phyloP scores from a whole-genome alignment of 2,329 filamentous ascomycete genomes.

The Fusarium stilboides region DNA sequence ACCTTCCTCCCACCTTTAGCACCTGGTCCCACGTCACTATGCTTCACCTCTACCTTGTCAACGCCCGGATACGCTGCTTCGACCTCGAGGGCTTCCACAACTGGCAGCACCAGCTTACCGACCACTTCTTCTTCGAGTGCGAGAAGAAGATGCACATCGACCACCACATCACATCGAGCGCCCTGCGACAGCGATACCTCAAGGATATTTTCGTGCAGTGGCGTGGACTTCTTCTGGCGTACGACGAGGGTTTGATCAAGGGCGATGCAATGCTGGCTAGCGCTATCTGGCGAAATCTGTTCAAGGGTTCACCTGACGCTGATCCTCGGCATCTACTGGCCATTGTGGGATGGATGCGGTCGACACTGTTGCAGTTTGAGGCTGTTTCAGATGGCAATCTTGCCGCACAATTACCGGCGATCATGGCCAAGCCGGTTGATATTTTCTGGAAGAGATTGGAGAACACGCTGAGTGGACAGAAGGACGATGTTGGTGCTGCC shows the following conservation, averaged over 20 bases:
- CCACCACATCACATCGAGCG: slow-evolving; percentile 77
- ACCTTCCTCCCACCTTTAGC: slow-evolving; percentile 88
- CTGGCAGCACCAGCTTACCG: slow-evolving; percentile 92
- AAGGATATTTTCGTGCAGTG: slow-evolving; percentile 96
- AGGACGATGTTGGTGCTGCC: slow-evolving; percentile 40
- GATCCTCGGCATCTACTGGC: slow-evolving; percentile 67
- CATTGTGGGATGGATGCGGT: slow-evolving; percentile 71
- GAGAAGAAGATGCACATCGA: slow-evolving; percentile 86
- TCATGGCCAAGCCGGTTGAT: slow-evolving; percentile 56
- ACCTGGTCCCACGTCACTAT: slow-evolving; percentile 97
- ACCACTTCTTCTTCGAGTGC: slow-evolving; percentile 94
- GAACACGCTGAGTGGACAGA: slow-evolving; percentile 56
- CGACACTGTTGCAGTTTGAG: slow-evolving; percentile 64
- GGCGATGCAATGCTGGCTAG: slow-evolving; percentile 83
- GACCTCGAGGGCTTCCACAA: slow-evolving; percentile 76
- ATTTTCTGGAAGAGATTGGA: slow-evolving; percentile 64
- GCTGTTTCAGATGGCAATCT: slow-evolving; percentile 63
- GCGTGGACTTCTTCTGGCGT: slow-evolving; percentile 87
- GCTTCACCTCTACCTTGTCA: slow-evolving; percentile 94
- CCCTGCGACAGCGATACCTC: slow-evolving; percentile 74
- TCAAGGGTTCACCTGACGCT: slow-evolving; percentile 75
- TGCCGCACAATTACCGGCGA: slow-evolving; percentile 50
- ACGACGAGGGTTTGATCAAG: slow-evolving; percentile 84
- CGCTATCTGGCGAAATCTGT: slow-evolving; percentile 94
- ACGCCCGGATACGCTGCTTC: slow-evolving; percentile 85